A percentile compares a stretch with the other conserved stretches of the same genome.
phyloP scores from a whole-genome alignment of 2,329 filamentous ascomycete genomes.

The Fusarium cyanostomum region DNA sequence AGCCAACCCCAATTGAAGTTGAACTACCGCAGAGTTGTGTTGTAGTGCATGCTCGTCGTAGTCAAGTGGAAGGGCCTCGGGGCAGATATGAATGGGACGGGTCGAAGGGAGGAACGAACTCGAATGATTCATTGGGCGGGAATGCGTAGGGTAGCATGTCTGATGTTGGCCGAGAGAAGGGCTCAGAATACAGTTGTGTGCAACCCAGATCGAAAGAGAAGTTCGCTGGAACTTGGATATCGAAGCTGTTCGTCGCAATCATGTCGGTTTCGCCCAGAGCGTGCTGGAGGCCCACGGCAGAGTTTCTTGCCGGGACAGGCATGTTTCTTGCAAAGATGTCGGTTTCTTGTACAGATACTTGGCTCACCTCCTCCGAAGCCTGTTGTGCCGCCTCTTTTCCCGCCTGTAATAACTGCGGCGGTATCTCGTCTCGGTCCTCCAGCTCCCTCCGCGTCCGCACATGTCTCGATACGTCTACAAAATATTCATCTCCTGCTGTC shows the following conservation, averaged over 20 bases:
- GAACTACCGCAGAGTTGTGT: not conserved
- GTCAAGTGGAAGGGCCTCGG: not conserved
- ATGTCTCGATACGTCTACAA: constrained; percentile 17
- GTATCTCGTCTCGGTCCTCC: constrained; percentile 20
- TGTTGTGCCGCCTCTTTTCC: not conserved
- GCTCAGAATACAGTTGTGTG: not conserved
- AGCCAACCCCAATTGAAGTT: too few relatives aligned
- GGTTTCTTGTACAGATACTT: too few relatives aligned
- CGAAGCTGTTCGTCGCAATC: not conserved
- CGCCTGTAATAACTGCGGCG: constrained; percentile 3
- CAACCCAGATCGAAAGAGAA: not conserved
- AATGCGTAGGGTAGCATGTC: not conserved
- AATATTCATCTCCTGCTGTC: constrained; percentile 14
- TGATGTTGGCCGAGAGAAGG: not conserved
- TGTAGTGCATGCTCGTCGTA: not conserved
- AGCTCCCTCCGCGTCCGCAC: constrained; percentile 15
- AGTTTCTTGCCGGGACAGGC: not conserved
- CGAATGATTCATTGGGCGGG: not conserved
- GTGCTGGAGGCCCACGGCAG: not conserved
- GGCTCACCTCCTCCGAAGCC: not conserved
- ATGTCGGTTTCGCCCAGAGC: not conserved
- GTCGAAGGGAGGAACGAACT: not conserved
- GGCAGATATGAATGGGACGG: not conserved
- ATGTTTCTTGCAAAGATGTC: too few relatives aligned
- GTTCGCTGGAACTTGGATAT: not conserved